Evolutionary conservation across 192 early-diverging fungal genomes (phyloP).

Genomic region (Paraglomus brasilianum): DNA sequence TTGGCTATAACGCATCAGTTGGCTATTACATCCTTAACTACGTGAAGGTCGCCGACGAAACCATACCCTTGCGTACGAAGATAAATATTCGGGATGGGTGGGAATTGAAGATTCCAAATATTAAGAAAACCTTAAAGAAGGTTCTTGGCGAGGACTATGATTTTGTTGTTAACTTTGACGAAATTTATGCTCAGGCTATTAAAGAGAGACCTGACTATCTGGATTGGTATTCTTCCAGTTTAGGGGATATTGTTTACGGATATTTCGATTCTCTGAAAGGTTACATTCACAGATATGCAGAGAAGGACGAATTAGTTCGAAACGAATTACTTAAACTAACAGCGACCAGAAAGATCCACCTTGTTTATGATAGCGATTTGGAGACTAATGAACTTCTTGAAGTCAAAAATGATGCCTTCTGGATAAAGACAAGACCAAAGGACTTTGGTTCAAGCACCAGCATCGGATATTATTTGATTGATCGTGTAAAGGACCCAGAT

Average conservation of each 20-base stretch:
- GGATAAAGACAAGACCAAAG: conserved; percentile 6
- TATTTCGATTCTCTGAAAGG: conserved; percentile 2
- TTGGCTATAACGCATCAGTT: conserved; percentile 1
- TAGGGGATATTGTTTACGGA: conserved; percentile 1
- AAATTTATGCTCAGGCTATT: conserved; percentile 12
- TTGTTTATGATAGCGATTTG: conserved; percentile 8
- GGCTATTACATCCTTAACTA: conserved; percentile 10
- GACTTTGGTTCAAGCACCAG: conserved; percentile 6
- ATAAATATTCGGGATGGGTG: conserved; percentile 24
- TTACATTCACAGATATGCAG: not conserved
- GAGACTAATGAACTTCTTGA: conserved; percentile 10
- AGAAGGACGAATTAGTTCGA: conserved; percentile 21
- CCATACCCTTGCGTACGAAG: conserved; percentile 6
- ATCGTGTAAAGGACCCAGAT: conserved; percentile 10
- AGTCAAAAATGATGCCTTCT: conserved; percentile 2
- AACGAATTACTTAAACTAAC: conserved; percentile 9
- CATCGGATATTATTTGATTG: conserved; percentile 5
- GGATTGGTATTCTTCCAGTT: not conserved
- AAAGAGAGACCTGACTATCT: not conserved
- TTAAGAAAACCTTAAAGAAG: conserved; percentile 15
- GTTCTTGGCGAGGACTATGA: conserved; percentile 10
- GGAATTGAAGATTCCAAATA: not conserved
- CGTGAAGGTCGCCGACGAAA: conserved; percentile 4
- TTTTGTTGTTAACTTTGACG: conserved; percentile 15
- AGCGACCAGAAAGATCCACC: conserved; percentile 6